Conservation (phyloP, 129 eudicot genomes). For the Erigeron canadensis region DNA sequence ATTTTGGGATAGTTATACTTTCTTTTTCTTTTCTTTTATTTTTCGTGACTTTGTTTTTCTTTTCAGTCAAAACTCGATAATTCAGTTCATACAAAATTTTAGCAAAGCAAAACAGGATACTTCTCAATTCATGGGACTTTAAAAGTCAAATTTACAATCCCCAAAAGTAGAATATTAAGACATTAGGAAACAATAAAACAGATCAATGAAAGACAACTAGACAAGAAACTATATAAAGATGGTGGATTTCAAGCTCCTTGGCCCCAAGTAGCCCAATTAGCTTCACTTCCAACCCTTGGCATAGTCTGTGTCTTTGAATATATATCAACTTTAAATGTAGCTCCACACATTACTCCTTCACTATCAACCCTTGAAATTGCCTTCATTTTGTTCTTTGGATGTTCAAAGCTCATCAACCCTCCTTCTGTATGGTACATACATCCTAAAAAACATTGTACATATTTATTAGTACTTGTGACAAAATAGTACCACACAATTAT, state of each 20-base stretch:
- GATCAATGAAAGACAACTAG: neutral
- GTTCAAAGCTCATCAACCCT: slow-evolving; percentile 76
- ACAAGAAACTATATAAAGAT: neutral
- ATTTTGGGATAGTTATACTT: too few relatives aligned
- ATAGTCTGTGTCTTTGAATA: slow-evolving; percentile 51
- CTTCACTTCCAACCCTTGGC: slow-evolving; percentile 90
- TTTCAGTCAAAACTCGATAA: too few relatives aligned
- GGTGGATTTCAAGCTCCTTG: slow-evolving; percentile 25
- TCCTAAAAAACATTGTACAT: slow-evolving; percentile 40
- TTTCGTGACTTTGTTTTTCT: too few relatives aligned
- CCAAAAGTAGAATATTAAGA: neutral
- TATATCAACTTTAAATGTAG: slow-evolving; percentile 70
- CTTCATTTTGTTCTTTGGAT: slow-evolving; percentile 75
- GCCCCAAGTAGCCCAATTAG: slow-evolving; percentile 74
- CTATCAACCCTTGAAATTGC: slow-evolving; percentile 90
- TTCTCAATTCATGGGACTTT: neutral
- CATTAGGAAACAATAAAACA: neutral
- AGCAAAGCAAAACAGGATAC: too few relatives aligned
- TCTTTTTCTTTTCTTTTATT: too few relatives aligned
- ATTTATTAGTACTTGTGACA: neutral
- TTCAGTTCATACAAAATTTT: too few relatives aligned
- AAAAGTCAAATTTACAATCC: slow-evolving; percentile 4
- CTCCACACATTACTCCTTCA: slow-evolving; percentile 83
- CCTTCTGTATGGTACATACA: slow-evolving; percentile 80
- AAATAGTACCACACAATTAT: neutral